A percentile compares a stretch with the other conserved stretches of the same genome.
These are phyloP conservation scores for Cicer yamashitae DNA, from an alignment of 306 rosid genomes.

Conservation along the genomic window DNA sequence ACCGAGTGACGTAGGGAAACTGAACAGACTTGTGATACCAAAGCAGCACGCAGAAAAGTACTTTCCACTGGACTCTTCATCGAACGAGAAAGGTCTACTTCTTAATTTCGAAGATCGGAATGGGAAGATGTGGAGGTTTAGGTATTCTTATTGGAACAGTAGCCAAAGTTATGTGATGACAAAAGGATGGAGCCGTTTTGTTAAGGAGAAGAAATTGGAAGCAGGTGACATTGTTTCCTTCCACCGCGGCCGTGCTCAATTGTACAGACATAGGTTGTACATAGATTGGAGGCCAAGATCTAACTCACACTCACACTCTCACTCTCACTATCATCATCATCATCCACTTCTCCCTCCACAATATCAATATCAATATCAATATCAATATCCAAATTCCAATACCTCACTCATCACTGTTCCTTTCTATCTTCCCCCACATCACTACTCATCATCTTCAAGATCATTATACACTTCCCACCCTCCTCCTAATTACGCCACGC, in stretches of 20 bases:
- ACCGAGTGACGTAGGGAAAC: conserved; percentile 89
- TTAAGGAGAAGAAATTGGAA: conserved; percentile 83
- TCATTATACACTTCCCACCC: not conserved
- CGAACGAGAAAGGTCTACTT: conserved; percentile 79
- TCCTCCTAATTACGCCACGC: not conserved
- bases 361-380: not conserved
- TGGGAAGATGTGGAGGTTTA: conserved; percentile 79
- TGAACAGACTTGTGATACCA: conserved; percentile 82
- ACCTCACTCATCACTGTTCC: not conserved
- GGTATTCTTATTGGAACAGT: conserved; percentile 91
- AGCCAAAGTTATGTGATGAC: conserved; percentile 96
- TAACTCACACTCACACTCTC: not conserved
- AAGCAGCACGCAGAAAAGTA: conserved; percentile 82
- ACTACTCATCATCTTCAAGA: not conserved
- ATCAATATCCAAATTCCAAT: not conserved
- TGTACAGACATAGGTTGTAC: conserved; percentile 56
- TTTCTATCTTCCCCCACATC: conserved; percentile 2
- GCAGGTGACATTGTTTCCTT: conserved; percentile 87
- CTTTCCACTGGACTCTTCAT: conserved; percentile 74
- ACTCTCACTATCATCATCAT: not conserved
- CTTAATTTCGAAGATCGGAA: conserved; percentile 70
- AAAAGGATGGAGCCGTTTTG: conserved; percentile 93
- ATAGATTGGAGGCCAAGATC: conserved; percentile 65
- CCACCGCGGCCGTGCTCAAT: conserved; percentile 69
- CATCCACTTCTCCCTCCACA: not conserved